Evolutionary conservation across 2,329 filamentous ascomycete species (phyloP).

Genomic region (Fusarium albidum): DNA sequence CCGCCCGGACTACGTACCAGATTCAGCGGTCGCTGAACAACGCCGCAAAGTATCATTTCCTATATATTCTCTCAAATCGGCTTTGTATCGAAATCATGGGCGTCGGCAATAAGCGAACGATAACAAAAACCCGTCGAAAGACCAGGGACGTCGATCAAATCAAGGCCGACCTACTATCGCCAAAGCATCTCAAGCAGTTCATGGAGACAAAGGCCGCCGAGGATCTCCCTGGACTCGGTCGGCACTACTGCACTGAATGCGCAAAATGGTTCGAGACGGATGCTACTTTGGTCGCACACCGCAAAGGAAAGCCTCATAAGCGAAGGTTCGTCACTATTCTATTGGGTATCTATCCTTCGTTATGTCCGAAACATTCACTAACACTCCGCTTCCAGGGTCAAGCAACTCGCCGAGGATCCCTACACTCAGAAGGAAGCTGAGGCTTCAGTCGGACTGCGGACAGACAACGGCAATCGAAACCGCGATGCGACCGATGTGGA

Average conservation of each 20-base stretch:
- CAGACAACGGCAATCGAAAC: constrained; percentile 63
- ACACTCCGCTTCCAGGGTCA: constrained; percentile 64
- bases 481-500: constrained; percentile 23
- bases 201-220: constrained; percentile 81
- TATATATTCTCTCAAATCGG: background rate
- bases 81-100: constrained; percentile 61
- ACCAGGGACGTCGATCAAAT: constrained; percentile 93
- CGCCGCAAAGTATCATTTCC: background rate
- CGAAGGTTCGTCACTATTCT: constrained; percentile 63
- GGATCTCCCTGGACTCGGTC: constrained; percentile 86
- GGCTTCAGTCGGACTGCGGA: constrained; percentile 76
- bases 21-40: constrained; percentile 1
- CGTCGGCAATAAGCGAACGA: constrained; percentile 70
- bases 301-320: constrained; percentile 92
- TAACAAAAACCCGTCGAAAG: constrained; percentile 77
- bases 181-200: constrained; percentile 82
- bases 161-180: constrained; percentile 79
- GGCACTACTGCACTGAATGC: constrained; percentile 90
- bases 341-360: constrained; percentile 11
- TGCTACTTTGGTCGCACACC: constrained; percentile 76
- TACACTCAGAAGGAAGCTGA: constrained; percentile 89
- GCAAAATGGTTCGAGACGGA: constrained; percentile 96
- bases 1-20: constrained; percentile 7
- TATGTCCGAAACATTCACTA: constrained; percentile 25
- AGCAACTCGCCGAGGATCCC: constrained; percentile 82